Percentiles rank a stretch among this genome's conserved stretches.
Evolutionary conservation across 2,329 filamentous ascomycete genomes (phyloP).

Genomic region (Knufia fluminis): DNA sequence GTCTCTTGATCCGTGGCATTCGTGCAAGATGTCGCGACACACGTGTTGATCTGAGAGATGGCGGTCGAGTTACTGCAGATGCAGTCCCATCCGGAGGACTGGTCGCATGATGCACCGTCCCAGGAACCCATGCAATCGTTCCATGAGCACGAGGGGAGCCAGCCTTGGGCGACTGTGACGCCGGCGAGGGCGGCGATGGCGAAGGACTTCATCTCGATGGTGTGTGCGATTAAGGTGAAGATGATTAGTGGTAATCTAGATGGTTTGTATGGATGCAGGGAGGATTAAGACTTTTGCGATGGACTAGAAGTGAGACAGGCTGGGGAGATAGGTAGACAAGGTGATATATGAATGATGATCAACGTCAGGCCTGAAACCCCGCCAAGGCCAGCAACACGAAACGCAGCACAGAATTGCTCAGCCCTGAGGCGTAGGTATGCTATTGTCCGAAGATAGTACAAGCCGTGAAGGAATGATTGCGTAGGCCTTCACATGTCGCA

Average conservation of each 20-base stretch:
- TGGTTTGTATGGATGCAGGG: not conserved
- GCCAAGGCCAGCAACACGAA: slow-evolving; percentile 1
- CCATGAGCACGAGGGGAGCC: slow-evolving; percentile 16
- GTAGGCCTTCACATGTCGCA: not conserved
- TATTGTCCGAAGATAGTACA: not conserved
- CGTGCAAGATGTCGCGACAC: slow-evolving; percentile 23
- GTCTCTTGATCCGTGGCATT: slow-evolving; percentile 23
- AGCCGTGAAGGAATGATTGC: slow-evolving; percentile 3
- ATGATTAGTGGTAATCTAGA: not conserved
- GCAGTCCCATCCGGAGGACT: slow-evolving; percentile 20
- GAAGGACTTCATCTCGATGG: slow-evolving; percentile 20
- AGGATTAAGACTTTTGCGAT: not conserved
- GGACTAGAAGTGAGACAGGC: not conserved
- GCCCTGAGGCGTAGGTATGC: slow-evolving; percentile 1
- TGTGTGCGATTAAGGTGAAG: not conserved
- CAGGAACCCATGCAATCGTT: slow-evolving; percentile 22
- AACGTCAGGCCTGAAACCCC: not conserved
- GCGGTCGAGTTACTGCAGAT: slow-evolving; percentile 22
- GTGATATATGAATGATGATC: slow-evolving; percentile 3
- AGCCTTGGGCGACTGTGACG: slow-evolving; percentile 15
- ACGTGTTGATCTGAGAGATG: slow-evolving; percentile 23
- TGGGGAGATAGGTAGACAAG: not conserved
- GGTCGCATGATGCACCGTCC: slow-evolving; percentile 19
- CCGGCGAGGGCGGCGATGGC: slow-evolving; percentile 18
- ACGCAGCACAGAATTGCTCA: not conserved